Conservation (phyloP, 108 stramenopile genomes). For the Aurantiochytrium sp. region DNA sequence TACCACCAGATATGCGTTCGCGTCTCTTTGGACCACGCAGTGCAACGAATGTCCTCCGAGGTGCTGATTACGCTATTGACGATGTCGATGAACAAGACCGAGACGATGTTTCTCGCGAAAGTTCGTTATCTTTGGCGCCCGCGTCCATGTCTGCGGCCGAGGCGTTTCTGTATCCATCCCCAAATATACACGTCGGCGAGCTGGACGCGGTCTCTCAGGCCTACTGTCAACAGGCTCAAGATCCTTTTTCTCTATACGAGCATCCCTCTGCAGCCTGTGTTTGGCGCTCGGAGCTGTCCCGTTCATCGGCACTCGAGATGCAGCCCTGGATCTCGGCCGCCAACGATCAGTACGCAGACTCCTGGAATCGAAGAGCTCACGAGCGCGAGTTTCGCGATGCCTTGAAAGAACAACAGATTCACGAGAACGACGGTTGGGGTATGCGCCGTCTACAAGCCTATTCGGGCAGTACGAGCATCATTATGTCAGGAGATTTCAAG, state of each 20-base stretch:
- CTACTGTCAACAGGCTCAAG: not conserved
- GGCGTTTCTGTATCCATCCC: not conserved
- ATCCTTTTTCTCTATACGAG: not conserved
- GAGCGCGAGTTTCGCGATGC: not conserved
- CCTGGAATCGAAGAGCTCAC: not conserved
- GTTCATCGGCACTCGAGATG: not conserved
- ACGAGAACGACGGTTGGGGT: slow-evolving; percentile 9
- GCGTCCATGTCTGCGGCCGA: not conserved
- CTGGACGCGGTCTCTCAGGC: not conserved
- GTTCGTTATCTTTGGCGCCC: not conserved
- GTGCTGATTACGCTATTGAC: not conserved
- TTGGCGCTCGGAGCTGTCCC: not conserved
- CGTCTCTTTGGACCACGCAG: not conserved
- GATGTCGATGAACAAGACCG: not conserved
- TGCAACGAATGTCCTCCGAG: not conserved
- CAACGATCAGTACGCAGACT: not conserved
- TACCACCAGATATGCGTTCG: not conserved
- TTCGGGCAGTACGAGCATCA: not conserved
- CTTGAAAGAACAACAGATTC: not conserved
- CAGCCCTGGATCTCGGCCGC: not conserved
- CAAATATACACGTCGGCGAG: not conserved
- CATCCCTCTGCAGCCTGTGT: not conserved
- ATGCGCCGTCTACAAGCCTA: slow-evolving; percentile 5
- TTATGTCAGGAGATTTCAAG: not conserved
- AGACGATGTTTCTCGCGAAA: not conserved